Percentiles rank a stretch among this genome's conserved stretches.
Conservation (phyloP, 2,329 filamentous ascomycete genomes). For the Colletotrichum orbiculare region DNA sequence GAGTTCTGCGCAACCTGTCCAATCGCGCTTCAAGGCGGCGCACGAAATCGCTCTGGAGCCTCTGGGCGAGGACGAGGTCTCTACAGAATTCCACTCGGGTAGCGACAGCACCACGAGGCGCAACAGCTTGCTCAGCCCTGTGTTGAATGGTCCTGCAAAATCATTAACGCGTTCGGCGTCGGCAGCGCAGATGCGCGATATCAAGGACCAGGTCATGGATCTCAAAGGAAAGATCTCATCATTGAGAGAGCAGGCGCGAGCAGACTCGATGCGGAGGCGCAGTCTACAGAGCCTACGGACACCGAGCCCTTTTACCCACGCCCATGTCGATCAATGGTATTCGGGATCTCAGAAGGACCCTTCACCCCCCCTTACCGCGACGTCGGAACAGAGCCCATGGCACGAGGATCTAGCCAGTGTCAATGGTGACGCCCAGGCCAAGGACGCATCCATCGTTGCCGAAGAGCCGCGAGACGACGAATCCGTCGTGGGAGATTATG, state of each 20-base stretch:
- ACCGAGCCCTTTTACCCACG: constrained; percentile 82
- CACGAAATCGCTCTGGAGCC: constrained; percentile 61
- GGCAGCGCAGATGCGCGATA: constrained; percentile 75
- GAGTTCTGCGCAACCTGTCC: constrained; percentile 48
- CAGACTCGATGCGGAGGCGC: constrained; percentile 80
- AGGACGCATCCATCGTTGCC: constrained; percentile 18
- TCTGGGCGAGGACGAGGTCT: constrained; percentile 63
- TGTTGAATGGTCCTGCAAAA: constrained; percentile 53
- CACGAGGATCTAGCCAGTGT: constrained; percentile 44
- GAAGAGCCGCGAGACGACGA: constrained; percentile 27
- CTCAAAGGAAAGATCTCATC: constrained; percentile 87
- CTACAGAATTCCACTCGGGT: constrained; percentile 43
- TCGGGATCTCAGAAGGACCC: constrained; percentile 45
- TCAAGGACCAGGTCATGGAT: constrained; percentile 87
- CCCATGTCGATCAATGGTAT: constrained; percentile 67
- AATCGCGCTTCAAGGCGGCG: constrained; percentile 50
- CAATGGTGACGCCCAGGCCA: constrained; percentile 40
- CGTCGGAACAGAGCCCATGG: constrained; percentile 42
- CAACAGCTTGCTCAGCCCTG: constrained; percentile 57
- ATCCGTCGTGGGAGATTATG: constrained; percentile 41
- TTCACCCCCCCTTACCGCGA: constrained; percentile 35
- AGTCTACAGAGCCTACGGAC: constrained; percentile 81
- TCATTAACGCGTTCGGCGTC: constrained; percentile 75
- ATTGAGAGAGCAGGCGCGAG: constrained; percentile 80
- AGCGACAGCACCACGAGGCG: constrained; percentile 47